phyloP scores from a whole-genome alignment of 2,329 filamentous ascomycete species.

The Colletotrichum sidae region DNA sequence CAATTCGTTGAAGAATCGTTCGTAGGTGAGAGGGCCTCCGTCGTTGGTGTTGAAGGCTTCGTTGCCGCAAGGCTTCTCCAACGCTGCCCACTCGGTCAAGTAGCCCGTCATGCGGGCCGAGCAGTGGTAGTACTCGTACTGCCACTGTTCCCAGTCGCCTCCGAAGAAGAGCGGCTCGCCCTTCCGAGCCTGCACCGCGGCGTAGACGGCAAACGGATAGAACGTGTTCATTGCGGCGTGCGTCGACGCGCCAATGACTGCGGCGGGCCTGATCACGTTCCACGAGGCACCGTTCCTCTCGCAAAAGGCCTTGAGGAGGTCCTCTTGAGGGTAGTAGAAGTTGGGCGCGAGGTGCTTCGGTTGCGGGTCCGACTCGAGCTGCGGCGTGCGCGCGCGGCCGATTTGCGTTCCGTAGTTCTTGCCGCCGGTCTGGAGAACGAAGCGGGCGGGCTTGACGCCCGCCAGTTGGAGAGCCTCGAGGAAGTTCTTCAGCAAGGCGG shows the following conservation, averaged over 20 bases:
- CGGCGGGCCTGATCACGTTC: conserved; percentile 15
- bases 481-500: conserved; percentile 8
- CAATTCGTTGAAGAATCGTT: conserved; percentile 11
- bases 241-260: conserved; percentile 4
- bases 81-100: conserved; percentile 11
- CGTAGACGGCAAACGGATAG: conserved; percentile 10
- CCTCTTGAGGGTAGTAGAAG: conserved; percentile 31
- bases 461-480: conserved; percentile 17
- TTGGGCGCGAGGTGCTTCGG: conserved; percentile 16
- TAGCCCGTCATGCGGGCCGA: conserved; percentile 16
- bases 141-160: conserved; percentile 25
- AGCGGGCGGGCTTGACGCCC: conserved; percentile 1
- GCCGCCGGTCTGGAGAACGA: conserved; percentile 31
- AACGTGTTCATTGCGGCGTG: conserved; percentile 16
- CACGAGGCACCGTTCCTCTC: conserved; percentile 5
- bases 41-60: conserved; percentile 20
- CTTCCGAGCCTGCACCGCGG: conserved; percentile 9
- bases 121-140: conserved; percentile 10
- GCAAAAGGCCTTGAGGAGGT: conserved; percentile 15
- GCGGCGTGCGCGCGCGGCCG: conserved; percentile 7
- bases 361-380: conserved; percentile 16
- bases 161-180: conserved; percentile 14
- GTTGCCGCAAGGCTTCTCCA: conserved; percentile 9
- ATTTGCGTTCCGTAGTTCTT: conserved; percentile 31
- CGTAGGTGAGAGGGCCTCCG: conserved; percentile 9